These are phyloP conservation scores for Lactifluus volemus DNA, from an alignment of 768 basidiomycete genomes.

Conservation along the genomic window DNA sequence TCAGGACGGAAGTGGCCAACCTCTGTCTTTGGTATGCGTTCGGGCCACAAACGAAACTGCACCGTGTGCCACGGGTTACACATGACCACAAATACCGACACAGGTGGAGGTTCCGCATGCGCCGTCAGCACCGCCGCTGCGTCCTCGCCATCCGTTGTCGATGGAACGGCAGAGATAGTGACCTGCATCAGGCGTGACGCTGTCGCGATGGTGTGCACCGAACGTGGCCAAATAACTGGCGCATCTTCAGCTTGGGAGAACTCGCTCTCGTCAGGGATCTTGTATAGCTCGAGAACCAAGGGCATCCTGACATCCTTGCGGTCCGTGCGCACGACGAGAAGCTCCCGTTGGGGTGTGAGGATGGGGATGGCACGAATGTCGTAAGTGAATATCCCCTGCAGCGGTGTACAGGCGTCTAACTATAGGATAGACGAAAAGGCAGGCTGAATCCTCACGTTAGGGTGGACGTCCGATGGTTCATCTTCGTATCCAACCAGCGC, in stretches of 20 bases:
- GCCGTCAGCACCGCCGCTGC: slow-evolving; percentile 6
- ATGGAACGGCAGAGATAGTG: slow-evolving; percentile 11
- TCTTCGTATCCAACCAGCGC: slow-evolving; percentile 14
- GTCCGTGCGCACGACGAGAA: slow-evolving; percentile 17
- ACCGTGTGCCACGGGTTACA: slow-evolving; percentile 13
- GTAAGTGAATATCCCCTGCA: slow-evolving; percentile 13
- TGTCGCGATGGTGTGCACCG: slow-evolving; percentile 13
- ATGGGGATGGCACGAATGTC: slow-evolving; percentile 18
- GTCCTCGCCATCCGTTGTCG: slow-evolving; percentile 8
- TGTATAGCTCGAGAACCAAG: slow-evolving; percentile 13
- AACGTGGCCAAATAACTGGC: slow-evolving; percentile 6
- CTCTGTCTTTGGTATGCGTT: slow-evolving; percentile 13
- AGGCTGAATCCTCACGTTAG: slow-evolving; percentile 12
- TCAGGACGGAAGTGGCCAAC: slow-evolving; percentile 8
- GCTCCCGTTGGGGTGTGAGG: slow-evolving; percentile 13
- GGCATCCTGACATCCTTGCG: slow-evolving; percentile 3
- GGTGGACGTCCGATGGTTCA: slow-evolving; percentile 9
- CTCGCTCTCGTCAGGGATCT: slow-evolving; percentile 9
- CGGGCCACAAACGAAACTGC: slow-evolving; percentile 17
- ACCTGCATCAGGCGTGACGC: neutral
- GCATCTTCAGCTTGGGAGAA: neutral
- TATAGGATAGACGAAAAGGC: neutral
- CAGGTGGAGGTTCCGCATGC: slow-evolving; percentile 12
- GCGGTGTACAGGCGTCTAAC: slow-evolving; percentile 7
- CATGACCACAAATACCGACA: slow-evolving; percentile 16